A percentile compares a stretch with the other conserved stretches of the same genome.
phyloP scores from a whole-genome alignment of 108 stramenopile species.

The Discostella stelligeroides region DNA sequence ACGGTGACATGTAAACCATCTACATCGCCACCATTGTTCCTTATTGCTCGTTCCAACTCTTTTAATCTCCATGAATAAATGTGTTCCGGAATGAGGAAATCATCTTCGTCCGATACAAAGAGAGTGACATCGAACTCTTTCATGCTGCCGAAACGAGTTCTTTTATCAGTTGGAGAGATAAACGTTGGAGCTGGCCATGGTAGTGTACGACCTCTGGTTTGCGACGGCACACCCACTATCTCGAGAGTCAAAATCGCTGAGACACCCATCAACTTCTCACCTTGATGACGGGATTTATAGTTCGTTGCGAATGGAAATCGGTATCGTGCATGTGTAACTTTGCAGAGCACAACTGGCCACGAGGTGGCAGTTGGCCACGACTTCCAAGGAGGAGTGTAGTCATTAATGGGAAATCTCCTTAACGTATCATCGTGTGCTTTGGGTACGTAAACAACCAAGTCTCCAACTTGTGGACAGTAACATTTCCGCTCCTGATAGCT shows the following conservation, averaged over 20 bases:
- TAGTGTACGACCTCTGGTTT: slow-evolving; percentile 58
- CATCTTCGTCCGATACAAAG: slow-evolving; percentile 68
- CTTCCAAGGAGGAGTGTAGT: slow-evolving; percentile 72
- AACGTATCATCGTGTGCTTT: slow-evolving; percentile 77
- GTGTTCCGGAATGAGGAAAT: slow-evolving; percentile 70
- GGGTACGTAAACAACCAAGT: slow-evolving; percentile 88
- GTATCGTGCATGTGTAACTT: slow-evolving; percentile 69
- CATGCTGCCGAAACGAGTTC: slow-evolving; percentile 44
- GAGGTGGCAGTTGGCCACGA: slow-evolving; percentile 65
- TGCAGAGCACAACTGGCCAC: slow-evolving; percentile 84
- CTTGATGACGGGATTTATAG: slow-evolving; percentile 35
- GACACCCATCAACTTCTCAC: slow-evolving; percentile 54
- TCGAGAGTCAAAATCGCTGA: slow-evolving; percentile 80
- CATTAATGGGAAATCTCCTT: slow-evolving; percentile 58
- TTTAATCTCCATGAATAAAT: slow-evolving; percentile 58
- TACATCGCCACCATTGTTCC: slow-evolving; percentile 20
- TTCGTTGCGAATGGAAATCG: slow-evolving; percentile 82
- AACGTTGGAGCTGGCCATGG: slow-evolving; percentile 80
- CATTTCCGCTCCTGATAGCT: slow-evolving; percentile 65
- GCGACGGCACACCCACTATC: slow-evolving; percentile 71
- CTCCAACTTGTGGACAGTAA: slow-evolving; percentile 86
- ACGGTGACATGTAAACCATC: slow-evolving; percentile 49
- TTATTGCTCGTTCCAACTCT: slow-evolving; percentile 62
- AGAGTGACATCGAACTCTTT: slow-evolving; percentile 74
- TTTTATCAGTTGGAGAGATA: slow-evolving; percentile 38